phyloP scores from a whole-genome alignment of 352 stramenopile species.

The Pythium aristosporum region DNA sequence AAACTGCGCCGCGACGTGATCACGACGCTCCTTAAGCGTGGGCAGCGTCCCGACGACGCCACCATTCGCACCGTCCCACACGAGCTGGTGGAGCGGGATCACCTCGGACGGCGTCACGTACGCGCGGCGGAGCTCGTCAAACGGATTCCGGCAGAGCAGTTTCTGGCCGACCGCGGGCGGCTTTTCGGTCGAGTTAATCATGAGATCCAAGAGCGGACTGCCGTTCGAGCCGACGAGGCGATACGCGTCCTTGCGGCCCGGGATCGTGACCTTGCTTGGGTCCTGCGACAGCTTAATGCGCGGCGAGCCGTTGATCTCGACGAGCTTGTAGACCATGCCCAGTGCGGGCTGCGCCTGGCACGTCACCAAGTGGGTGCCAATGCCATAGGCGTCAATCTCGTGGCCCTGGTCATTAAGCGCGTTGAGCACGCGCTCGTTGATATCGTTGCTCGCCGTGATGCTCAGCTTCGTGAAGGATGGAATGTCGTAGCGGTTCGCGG shows the following conservation, averaged over 20 bases:
- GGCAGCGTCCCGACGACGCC: constrained; percentile 65
- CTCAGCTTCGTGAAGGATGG: constrained; percentile 81
- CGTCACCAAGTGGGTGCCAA: constrained; percentile 96
- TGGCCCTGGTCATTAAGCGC: constrained; percentile 95
- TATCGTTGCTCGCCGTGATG: constrained; percentile 99
- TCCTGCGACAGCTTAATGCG: constrained; percentile 99
- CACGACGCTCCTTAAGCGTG: constrained; percentile 72
- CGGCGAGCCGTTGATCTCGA: constrained; percentile 94
- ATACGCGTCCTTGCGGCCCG: constrained; percentile 89
- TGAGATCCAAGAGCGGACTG: constrained; percentile 88
- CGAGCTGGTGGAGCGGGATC: constrained; percentile 86
- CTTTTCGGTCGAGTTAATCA: constrained; percentile 86
- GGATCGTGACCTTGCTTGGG: constrained; percentile 94
- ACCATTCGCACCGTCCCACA: constrained; percentile 89
- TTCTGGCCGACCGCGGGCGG: constrained; percentile 81
- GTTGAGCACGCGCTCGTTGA: constrained; percentile 97
- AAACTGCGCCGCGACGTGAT: constrained; percentile 92
- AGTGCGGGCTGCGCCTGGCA: constrained; percentile 98
- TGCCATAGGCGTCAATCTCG: constrained; percentile 95
- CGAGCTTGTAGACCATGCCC: constrained; percentile 99
- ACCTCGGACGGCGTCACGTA: constrained; percentile 92
- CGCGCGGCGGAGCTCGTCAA: constrained; percentile 93
- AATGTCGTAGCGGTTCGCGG: constrained; percentile 54
- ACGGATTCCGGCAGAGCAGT: constrained; percentile 95
- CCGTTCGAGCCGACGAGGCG: constrained; percentile 89